Evolutionary conservation across 371 early-diverging fungal species (phyloP).

Genomic region (Syncephalastrum sp.): DNA sequence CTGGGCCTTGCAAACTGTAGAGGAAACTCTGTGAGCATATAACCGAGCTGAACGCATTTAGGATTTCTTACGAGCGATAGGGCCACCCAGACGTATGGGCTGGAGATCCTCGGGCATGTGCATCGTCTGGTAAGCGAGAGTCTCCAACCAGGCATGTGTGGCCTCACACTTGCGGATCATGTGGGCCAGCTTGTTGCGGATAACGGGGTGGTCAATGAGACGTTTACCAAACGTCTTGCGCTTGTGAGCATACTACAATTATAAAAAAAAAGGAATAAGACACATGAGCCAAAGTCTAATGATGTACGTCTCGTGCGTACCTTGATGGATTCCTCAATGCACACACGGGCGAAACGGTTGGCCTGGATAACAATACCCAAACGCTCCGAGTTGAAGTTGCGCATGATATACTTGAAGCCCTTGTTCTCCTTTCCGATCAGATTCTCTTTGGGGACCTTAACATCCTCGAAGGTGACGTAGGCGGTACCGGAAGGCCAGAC

Average conservation of each 20-base stretch:
- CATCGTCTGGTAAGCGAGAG: constrained; percentile 61
- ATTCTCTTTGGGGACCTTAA: constrained; percentile 79
- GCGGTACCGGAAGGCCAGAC: constrained; percentile 81
- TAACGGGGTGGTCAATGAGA: constrained; percentile 69
- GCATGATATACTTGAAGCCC: constrained; percentile 80
- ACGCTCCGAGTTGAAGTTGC: constrained; percentile 78
- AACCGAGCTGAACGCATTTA: neutral
- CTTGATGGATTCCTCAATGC: constrained; percentile 80
- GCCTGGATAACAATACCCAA: constrained; percentile 80
- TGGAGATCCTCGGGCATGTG: constrained; percentile 65
- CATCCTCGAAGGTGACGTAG: constrained; percentile 78
- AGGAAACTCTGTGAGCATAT: too few relatives aligned
- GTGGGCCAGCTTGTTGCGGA: constrained; percentile 64
- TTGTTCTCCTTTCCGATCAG: constrained; percentile 83
- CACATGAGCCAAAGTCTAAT: neutral
- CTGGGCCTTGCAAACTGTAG: constrained; percentile 73
- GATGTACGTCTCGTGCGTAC: neutral
- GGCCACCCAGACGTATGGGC: constrained; percentile 76
- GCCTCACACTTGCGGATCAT: constrained; percentile 87
- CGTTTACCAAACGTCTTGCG: constrained; percentile 84
- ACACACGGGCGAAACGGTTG: constrained; percentile 80
- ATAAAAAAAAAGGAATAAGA: neutral
- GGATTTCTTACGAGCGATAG: constrained; percentile 57
- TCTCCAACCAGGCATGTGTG: constrained; percentile 83
- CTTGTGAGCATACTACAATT: constrained; percentile 68